These are phyloP conservation scores for Cyberlindnera bimundalis DNA, from an alignment of 805 yeast species.

Conservation along the genomic window DNA sequence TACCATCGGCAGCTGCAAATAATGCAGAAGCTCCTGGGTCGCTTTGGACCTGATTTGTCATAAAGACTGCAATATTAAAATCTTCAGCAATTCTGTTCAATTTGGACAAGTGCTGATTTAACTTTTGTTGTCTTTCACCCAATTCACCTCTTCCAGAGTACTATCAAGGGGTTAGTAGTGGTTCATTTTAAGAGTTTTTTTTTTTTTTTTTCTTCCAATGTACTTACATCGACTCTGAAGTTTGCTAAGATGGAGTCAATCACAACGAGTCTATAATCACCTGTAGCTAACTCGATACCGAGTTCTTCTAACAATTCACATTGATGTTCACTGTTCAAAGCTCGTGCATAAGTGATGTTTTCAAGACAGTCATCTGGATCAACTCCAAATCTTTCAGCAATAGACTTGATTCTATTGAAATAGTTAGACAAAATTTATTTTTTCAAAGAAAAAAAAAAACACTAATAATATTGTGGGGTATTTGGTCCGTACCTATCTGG, in stretches of 20 bases:
- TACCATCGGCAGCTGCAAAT: constrained; percentile 78
- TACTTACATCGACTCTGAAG: constrained; percentile 60
- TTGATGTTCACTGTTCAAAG: constrained; percentile 76
- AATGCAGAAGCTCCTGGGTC: constrained; percentile 81
- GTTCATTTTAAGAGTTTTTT: too few species aligned
- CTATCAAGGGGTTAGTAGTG: too few species aligned
- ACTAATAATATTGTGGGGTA: neutral
- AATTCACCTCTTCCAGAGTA: constrained; percentile 77
- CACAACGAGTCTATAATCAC: constrained; percentile 57
- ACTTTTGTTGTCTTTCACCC: constrained; percentile 69
- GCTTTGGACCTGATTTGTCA: constrained; percentile 77
- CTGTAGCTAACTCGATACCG: constrained; percentile 64
- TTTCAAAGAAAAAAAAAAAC: too few species aligned
- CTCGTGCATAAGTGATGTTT: constrained; percentile 72
- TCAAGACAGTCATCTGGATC: constrained; percentile 69
- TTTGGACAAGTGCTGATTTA: constrained; percentile 52
- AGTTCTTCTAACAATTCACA: constrained; percentile 66
- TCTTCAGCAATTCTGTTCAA: constrained; percentile 67
- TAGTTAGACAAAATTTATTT: too few species aligned
- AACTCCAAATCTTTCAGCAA: constrained; percentile 65
- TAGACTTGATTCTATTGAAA: constrained; percentile 52
- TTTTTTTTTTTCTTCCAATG: too few species aligned
- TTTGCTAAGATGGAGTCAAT: constrained; percentile 78
- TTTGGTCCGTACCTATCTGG: constrained; percentile 43
- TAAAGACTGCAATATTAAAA: constrained; percentile 70